Evolutionary conservation across 202 grass and related monocot species (phyloP), one percentile per base, ranked within the genome.

Genomic region (Panicum hallii): DNA sequence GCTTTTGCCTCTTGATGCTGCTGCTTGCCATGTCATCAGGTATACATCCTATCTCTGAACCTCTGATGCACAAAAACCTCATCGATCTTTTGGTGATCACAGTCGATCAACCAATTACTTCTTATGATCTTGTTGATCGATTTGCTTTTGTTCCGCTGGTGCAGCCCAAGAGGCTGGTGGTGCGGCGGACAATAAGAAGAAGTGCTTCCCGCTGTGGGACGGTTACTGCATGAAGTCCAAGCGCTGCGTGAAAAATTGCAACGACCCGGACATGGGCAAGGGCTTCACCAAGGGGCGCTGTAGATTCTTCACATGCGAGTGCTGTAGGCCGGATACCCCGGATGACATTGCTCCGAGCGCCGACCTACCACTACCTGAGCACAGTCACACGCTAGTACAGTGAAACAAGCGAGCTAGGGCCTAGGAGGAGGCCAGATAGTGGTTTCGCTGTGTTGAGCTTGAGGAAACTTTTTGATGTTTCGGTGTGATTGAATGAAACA

Each of bases 1-100:
- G 44, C 61, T 66, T 79, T 36, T 79, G 77, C 28, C 77, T 79
- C 61, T 15, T 79, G 61, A 50, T 28, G 28, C 15, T 64, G 43
- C 28, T 64, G 15, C 17, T 49, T 4, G 26, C 16, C 15, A 8
- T 79, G 76, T 66, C 77, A 52, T 79, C 77, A 38, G 77, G 61
- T 79, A 67, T 7, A 34, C 19, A 77, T 43, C 5, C 9, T 15
- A 3, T 77, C n/a, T 77, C 3, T 30, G 45, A 49, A 71, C 4
- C 68, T 70, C 34, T 34, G 34, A 34, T 34, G 34, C 34, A 34
- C 34, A 34, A 34, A 34, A 3, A 34, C 34, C 36, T 38, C 36
- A 4, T 38, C 36, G 36, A 47, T 47, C 11, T 32, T 32, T 50
- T 5, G 13, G 23, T 9, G 32, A 50, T 4, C 36, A 3, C 30